phyloP scores from a whole-genome alignment of 306 rosid species.

The Aeschynomene evenia region DNA sequence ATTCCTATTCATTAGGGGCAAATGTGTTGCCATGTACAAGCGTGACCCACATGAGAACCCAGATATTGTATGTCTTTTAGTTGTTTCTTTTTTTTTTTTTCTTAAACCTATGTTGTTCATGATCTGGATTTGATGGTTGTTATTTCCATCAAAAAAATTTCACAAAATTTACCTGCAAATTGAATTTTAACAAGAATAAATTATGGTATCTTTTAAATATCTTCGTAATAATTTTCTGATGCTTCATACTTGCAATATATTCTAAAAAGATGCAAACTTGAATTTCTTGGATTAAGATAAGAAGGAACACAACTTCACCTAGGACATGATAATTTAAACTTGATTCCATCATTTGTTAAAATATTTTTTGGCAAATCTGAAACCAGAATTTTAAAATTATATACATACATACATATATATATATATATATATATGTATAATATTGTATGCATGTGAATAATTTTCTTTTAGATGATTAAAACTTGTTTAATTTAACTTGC shows the following conservation, averaged over 20 bases:
- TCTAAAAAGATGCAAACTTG: background rate
- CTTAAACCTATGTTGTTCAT: background rate
- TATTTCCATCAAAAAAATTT: too few relatives aligned
- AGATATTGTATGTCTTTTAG: conserved; percentile 58
- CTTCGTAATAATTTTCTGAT: background rate
- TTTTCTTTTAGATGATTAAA: background rate
- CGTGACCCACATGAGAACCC: conserved; percentile 84
- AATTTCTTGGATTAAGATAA: background rate
- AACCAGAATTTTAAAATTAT: too few relatives aligned
- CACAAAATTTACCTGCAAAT: background rate
- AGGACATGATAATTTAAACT: background rate
- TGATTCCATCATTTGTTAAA: background rate
- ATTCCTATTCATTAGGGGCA: conserved; percentile 70
- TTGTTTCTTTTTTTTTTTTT: background rate
- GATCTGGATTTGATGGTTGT: background rate
- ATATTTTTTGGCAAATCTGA: too few relatives aligned
- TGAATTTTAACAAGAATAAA: background rate
- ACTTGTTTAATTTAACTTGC: background rate
- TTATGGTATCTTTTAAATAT: background rate
- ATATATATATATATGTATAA: too few relatives aligned
- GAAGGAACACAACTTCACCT: background rate
- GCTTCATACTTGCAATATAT: background rate
- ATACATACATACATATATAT: too few relatives aligned
- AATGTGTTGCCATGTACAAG: conserved; percentile 70
- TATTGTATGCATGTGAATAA: too few relatives aligned